Evolutionary conservation across 2,329 filamentous ascomycete genomes (phyloP).

Genomic region (Penicillium glabrum): DNA sequence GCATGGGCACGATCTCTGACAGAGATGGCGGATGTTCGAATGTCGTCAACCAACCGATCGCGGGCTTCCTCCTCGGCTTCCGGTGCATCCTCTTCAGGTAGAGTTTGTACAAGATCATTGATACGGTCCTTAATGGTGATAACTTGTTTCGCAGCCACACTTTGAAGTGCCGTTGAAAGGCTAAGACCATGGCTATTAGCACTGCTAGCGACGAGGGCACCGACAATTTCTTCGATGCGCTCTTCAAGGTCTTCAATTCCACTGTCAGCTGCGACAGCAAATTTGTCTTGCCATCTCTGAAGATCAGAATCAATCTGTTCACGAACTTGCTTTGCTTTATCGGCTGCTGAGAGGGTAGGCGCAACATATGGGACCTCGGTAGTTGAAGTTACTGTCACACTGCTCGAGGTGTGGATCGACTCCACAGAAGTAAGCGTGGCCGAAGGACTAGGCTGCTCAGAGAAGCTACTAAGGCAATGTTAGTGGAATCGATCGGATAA

Average conservation of each 20-base stretch:
- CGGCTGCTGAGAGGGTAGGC: slow-evolving; percentile 45
- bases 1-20: slow-evolving; percentile 77
- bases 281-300: slow-evolving; percentile 82
- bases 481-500: background rate
- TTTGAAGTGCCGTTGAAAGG: slow-evolving; percentile 67
- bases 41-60: slow-evolving; percentile 53
- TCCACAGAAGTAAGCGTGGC: slow-evolving; percentile 19
- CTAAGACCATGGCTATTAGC: slow-evolving; percentile 41
- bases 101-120: slow-evolving; percentile 50
- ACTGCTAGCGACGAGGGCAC: slow-evolving; percentile 67
- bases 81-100: slow-evolving; percentile 61
- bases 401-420: slow-evolving; percentile 15
- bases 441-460: slow-evolving; percentile 23
- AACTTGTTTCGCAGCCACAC: slow-evolving; percentile 64
- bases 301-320: slow-evolving; percentile 76
- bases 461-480: slow-evolving; percentile 11
- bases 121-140: slow-evolving; percentile 67
- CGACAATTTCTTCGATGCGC: slow-evolving; percentile 69
- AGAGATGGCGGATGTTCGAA: slow-evolving; percentile 67
- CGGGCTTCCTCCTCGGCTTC: slow-evolving; percentile 53
- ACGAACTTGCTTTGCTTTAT: slow-evolving; percentile 46
- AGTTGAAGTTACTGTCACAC: slow-evolving; percentile 23
- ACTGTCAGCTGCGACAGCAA: slow-evolving; percentile 80
- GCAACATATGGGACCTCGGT: slow-evolving; percentile 27
- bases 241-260: slow-evolving; percentile 68